Percentiles rank a stretch among this genome's conserved stretches.
Evolutionary conservation across 2,329 filamentous ascomycete genomes (phyloP).

Genomic region (Aspergillus fischeri): DNA sequence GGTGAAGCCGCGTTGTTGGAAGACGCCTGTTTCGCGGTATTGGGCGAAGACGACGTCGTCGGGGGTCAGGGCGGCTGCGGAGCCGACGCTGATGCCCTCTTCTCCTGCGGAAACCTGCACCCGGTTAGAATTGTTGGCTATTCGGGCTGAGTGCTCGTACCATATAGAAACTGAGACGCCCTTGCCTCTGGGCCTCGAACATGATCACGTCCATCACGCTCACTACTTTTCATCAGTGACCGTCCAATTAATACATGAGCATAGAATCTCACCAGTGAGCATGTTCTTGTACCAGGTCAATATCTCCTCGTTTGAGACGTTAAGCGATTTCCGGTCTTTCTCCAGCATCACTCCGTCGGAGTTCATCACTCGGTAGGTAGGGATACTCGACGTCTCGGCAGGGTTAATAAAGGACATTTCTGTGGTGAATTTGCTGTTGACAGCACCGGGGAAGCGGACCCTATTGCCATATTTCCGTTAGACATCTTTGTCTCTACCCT

Average conservation of each 20-base stretch:
- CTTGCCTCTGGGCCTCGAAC: slow-evolving; percentile 96
- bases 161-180: slow-evolving; percentile 96
- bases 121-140: not conserved
- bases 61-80: slow-evolving; percentile 75
- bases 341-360: slow-evolving; percentile 84
- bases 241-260: not conserved
- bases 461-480: slow-evolving; percentile 30
- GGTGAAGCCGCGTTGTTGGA: slow-evolving; percentile 82
- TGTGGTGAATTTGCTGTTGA: slow-evolving; percentile 89
- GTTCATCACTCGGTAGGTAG: slow-evolving; percentile 88
- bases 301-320: slow-evolving; percentile 62
- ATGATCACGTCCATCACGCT: slow-evolving; percentile 95
- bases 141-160: slow-evolving; percentile 42
- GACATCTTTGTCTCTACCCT: not conserved
- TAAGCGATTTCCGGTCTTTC: slow-evolving; percentile 59
- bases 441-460: slow-evolving; percentile 79
- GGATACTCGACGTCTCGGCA: slow-evolving; percentile 67
- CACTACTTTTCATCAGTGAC: slow-evolving; percentile 38
- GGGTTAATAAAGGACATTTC: slow-evolving; percentile 73
- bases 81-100: slow-evolving; percentile 89
- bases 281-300: slow-evolving; percentile 61
- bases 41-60: slow-evolving; percentile 90
- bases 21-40: slow-evolving; percentile 90
- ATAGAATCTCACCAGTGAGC: slow-evolving; percentile 47
- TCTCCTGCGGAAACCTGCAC: slow-evolving; percentile 71